A percentile compares a stretch with the other conserved stretches of the same genome.
These are phyloP conservation scores for Amniculicola lignicola DNA, from an alignment of 495 filamentous ascomycete genomes.

Conservation along the genomic window DNA sequence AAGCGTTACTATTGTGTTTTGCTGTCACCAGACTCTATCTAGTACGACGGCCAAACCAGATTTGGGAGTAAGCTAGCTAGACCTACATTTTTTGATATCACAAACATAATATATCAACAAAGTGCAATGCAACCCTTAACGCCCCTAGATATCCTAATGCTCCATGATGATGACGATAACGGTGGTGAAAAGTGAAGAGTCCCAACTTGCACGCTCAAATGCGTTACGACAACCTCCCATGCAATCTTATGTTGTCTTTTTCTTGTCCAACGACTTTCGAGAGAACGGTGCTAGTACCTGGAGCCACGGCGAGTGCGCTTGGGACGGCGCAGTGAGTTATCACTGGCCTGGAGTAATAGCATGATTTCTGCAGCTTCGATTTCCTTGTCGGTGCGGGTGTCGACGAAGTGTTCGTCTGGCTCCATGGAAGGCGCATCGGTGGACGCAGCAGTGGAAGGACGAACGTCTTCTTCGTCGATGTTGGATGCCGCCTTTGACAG, in stretches of 20 bases:
- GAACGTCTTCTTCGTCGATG: not conserved
- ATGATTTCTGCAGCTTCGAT: slow-evolving; percentile 27
- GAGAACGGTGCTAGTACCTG: slow-evolving; percentile 5
- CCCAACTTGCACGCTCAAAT: slow-evolving; percentile 2
- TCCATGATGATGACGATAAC: no score
- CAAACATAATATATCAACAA: slow-evolving; percentile 7
- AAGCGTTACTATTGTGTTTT: no score
- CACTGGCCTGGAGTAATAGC: slow-evolving; percentile 12
- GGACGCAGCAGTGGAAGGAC: not conserved
- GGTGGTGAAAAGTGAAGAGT: no score
- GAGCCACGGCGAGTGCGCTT: slow-evolving; percentile 27
- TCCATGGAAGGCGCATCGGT: no score
- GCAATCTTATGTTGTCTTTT: not conserved
- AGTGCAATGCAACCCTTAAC: not conserved
- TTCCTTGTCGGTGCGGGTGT: no score
- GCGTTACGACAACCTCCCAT: not conserved
- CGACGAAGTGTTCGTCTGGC: no score
- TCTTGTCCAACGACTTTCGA: no score
- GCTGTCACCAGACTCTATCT: no score
- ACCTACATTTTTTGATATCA: slow-evolving; percentile 26
- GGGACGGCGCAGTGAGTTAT: slow-evolving; percentile 8
- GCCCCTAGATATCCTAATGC: no score
- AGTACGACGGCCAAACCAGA: no score
- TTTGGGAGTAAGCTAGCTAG: no score
- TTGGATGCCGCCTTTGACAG: slow-evolving; percentile 12